A percentile compares a stretch with the other conserved stretches of the same genome.
These are phyloP conservation scores for Auricularia cornea DNA, from an alignment of 768 basidiomycete species.

Conservation along the genomic window DNA sequence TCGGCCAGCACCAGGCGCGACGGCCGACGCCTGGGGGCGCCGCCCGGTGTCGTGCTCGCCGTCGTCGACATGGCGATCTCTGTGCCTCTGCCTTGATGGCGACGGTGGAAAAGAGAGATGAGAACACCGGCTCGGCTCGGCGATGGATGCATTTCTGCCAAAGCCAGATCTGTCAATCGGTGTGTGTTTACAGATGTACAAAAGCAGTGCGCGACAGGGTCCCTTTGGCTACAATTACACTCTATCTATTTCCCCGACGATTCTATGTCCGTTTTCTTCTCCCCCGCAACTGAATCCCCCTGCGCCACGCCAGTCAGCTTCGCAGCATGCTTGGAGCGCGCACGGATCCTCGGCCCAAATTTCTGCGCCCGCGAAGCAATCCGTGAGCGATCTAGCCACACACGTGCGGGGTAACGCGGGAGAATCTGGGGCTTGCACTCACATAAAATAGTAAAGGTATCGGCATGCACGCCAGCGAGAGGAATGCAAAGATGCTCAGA, in stretches of 20 bases:
- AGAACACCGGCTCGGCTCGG: too few relatives aligned
- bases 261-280: too few relatives aligned
- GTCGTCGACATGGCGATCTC: not conserved
- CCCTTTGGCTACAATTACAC: too few relatives aligned
- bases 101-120: too few relatives aligned
- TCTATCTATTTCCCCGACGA: too few relatives aligned
- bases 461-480: conserved; percentile 44
- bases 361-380: conserved; percentile 25
- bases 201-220: too few relatives aligned
- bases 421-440: too few relatives aligned
- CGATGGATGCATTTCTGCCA: too few relatives aligned
- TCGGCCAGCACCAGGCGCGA: not conserved
- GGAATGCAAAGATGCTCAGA: conserved; percentile 44
- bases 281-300: not conserved
- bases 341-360: conserved; percentile 42
- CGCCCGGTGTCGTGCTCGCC: not conserved
- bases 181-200: too few relatives aligned
- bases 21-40: not conserved
- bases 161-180: too few relatives aligned
- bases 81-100: too few relatives aligned
- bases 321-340: conserved; percentile 37
- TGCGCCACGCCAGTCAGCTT: conserved; percentile 20
- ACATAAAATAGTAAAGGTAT: conserved; percentile 51
- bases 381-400: not conserved
- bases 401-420: too few relatives aligned